Evolutionary conservation across 768 basidiomycete species (phyloP).

Genomic region (Hericium erinaceus): DNA sequence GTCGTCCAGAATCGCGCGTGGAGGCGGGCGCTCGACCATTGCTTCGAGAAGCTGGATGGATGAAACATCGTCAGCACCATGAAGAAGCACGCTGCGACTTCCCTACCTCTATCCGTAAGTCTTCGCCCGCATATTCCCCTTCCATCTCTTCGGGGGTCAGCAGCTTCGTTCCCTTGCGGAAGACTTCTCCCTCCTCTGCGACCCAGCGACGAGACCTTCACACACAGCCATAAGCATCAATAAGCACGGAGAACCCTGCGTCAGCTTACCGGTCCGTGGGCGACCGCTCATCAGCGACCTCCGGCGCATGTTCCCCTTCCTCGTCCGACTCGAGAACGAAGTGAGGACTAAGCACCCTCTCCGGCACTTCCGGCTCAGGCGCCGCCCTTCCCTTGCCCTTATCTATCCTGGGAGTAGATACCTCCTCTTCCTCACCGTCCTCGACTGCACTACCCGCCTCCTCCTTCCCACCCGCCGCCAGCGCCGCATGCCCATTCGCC

Average conservation of each 20-base stretch:
- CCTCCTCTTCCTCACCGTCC: slow-evolving; percentile 24
- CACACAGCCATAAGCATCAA: neutral
- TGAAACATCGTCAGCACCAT: neutral
- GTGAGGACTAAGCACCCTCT: slow-evolving; percentile 61
- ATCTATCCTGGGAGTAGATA: slow-evolving; percentile 56
- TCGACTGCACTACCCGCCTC: neutral
- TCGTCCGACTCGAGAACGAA: slow-evolving; percentile 26
- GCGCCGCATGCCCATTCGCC: slow-evolving; percentile 21
- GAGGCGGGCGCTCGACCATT: slow-evolving; percentile 79
- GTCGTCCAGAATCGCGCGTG: slow-evolving; percentile 59
- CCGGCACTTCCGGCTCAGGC: slow-evolving; percentile 56
- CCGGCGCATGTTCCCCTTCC: slow-evolving; percentile 38
- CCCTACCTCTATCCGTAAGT: slow-evolving; percentile 68
- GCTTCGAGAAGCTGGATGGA: slow-evolving; percentile 62
- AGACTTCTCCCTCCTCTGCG: slow-evolving; percentile 93
- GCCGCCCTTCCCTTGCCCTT: slow-evolving; percentile 73
- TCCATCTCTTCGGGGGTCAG: slow-evolving; percentile 83
- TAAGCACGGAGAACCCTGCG: neutral
- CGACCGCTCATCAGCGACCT: slow-evolving; percentile 15
- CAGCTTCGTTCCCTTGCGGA: slow-evolving; percentile 79
- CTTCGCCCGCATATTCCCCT: slow-evolving; percentile 82
- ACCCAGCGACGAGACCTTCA: slow-evolving; percentile 73
- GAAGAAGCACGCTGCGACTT: slow-evolving; percentile 1
- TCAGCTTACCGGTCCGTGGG: slow-evolving; percentile 11
- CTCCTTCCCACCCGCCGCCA: slow-evolving; percentile 1